A percentile compares a stretch with the other conserved stretches of the same genome.
Conservation (phyloP, 139 green algal species). For the Chlamydomonas sphaeroides region DNA sequence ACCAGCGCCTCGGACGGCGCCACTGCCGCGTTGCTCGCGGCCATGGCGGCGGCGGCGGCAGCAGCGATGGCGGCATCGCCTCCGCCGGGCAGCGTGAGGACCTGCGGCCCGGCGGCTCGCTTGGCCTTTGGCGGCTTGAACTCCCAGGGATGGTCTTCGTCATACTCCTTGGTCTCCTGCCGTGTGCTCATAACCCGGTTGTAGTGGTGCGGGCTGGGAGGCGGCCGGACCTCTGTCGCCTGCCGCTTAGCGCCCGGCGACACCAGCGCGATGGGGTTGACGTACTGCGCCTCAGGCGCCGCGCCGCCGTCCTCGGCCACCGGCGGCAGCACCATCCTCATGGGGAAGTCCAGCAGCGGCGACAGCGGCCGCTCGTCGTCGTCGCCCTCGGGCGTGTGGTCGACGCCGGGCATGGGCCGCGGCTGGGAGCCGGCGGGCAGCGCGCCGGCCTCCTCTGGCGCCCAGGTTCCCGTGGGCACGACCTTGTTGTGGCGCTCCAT, state of each 20-base stretch:
- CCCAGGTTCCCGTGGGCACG: not conserved
- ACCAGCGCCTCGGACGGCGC: not conserved
- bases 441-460: not conserved
- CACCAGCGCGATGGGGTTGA: not conserved
- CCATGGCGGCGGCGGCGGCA: not conserved
- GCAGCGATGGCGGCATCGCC: not conserved
- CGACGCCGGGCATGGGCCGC: not conserved
- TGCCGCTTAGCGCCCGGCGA: no score
- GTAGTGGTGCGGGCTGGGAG: not conserved
- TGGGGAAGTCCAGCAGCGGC: slow-evolving; percentile 23
- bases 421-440: not conserved
- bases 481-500: not conserved
- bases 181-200: not conserved
- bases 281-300: not conserved
- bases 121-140: no score
- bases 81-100: not conserved
- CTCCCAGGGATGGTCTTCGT: not conserved
- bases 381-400: not conserved
- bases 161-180: not conserved
- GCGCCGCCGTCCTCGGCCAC: not conserved
- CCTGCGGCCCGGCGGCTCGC: not conserved
- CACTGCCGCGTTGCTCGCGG: not conserved
- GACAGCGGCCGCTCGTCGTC: not conserved
- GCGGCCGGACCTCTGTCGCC: not conserved
- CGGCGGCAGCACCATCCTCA: not conserved